A percentile compares a stretch with the other conserved stretches of the same genome.
phyloP scores from a whole-genome alignment of 1,139 yeast genomes.

The Casaregolazyma lundiana region DNA sequence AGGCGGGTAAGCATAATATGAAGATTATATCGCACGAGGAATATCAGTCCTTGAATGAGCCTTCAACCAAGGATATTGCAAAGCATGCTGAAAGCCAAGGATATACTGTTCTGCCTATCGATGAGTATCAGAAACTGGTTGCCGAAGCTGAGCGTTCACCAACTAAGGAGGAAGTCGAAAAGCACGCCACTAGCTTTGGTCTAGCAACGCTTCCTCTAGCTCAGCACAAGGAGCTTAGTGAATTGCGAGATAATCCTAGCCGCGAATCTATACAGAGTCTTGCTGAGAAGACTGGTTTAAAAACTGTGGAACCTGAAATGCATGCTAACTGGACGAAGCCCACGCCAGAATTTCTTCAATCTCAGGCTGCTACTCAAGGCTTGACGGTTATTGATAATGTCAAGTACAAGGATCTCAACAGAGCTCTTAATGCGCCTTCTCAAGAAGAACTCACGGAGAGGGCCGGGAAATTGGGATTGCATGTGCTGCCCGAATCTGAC shows the following conservation, averaged over 20 bases:
- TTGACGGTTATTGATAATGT: constrained; percentile 21
- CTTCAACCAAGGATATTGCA: constrained; percentile 15
- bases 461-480: constrained; percentile 24
- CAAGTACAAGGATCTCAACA: constrained; percentile 18
- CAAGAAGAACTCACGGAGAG: constrained; percentile 23
- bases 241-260: constrained; percentile 18
- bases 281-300: constrained; percentile 33
- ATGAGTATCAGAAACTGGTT: constrained; percentile 12
- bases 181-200: constrained; percentile 21
- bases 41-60: constrained; percentile 21
- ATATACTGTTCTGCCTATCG: constrained; percentile 14
- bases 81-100: constrained; percentile 11
- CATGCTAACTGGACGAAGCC: constrained; percentile 17
- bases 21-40: constrained; percentile 41
- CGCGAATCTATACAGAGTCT: constrained; percentile 33
- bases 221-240: constrained; percentile 26
- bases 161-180: constrained; percentile 19
- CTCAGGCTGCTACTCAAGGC: constrained; percentile 20
- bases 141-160: constrained; percentile 12
- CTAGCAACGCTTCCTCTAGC: constrained; percentile 20
- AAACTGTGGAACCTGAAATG: constrained; percentile 27
- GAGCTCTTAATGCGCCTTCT: constrained; percentile 28
- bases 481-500: constrained; percentile 33
- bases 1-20: constrained; percentile 21
- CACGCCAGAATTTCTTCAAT: constrained; percentile 16